Base-by-base conservation (phyloP, 768 basidiomycete species). In the Fomitopsis serialis region DNA sequence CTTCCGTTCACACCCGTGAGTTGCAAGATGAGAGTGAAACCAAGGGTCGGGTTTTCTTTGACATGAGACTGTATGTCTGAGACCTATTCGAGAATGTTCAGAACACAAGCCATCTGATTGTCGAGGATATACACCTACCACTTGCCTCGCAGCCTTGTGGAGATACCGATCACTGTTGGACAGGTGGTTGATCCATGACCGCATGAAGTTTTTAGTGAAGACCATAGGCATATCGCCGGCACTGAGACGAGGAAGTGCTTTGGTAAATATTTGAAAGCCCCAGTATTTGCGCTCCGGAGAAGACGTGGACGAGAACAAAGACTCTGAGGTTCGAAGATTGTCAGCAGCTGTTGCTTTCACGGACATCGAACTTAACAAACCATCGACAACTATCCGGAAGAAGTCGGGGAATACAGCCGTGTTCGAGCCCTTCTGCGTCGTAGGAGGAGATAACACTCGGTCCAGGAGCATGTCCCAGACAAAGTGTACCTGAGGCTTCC, bases 181-280 rank as follows among this genome's bases (percentile, higher is more conserved):
- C 21, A 99, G 77, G 68, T 98, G 94, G 65, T 96, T 96, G 55
- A 96, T 95, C 92, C 95, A 96, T 35, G 87, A 87, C 35, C 93
- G 85, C 89, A 98, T 94, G 63, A 97, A 90, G 67, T 97, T 94
- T 62, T 87, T 87, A 19, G 91, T 95, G 67, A 99, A 94, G 32
- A 98, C 74, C 78, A 92, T 85, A 0, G 91, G 87, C 61, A 96
- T 75, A 50, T 82, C 85, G 43, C 79, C 70, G 17, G 81, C 68
- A 15, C 78, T 73, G 27, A 91, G 78, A 35, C 84, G 82, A 15
- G 80, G 78, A 40, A 97, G 72, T 8, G 92, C 84, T 58, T 82
- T 87, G 62, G 85, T 81, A 71, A 98, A 90, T 19, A 96, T 79
- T 60, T 88, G 86, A 72, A 98, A 96, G n/a, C 94, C 96, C 88